Evolutionary conservation across 1,284 basidiomycete species (phyloP), one percentile per base, ranked within the genome.

Genomic region (Ustilago tritici): DNA sequence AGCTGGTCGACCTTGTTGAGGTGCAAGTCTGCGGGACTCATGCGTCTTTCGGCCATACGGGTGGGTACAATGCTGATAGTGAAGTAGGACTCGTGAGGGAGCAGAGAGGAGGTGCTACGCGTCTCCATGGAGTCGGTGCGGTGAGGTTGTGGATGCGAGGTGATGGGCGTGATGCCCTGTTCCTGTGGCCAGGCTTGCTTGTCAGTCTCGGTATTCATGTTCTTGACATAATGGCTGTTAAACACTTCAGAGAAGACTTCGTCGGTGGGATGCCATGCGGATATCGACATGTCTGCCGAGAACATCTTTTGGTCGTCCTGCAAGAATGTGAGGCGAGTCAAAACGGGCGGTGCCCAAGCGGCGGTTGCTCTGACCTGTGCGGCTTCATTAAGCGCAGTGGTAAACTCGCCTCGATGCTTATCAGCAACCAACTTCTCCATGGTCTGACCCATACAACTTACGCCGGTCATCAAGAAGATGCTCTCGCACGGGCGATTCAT

Each of bases 191-290:
- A 43, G 4, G 53, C 52, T 3, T 55, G 59, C 46, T 70, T 72
- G 32, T 77, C 70, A 12, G 65, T 38, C 8, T 63, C 65, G 35
- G 56, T 3, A 3, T 52, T 40, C n/a, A 72, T 34, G 54, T 31
- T 56, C 15, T 61, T 62, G 32, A 68, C 60, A 40, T 60, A 70
- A 32, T 70, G 76, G 17, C 49, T 70, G 59, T 78, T 70, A 69
- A 78, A 78, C 0, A 61, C 64, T 36, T 78, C 76, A 32, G 76
- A 78, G 35, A 82, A 83, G 60, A 83, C 70, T 49, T 82, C 76
- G 52, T 83, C 82, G 32, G 79, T 82, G 23, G 79, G 66, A 63
- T 80, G 78, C 81, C 81, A 83, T n/a, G 82, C 82, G 2, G 81
- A 76, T 40, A 81, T 68, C 57, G 68, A 68, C 54, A 82, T 62